Percentiles rank a stretch among this genome's conserved stretches.
Conservation (phyloP, 2,329 filamentous ascomycete genomes). For the Penicillium sp. region DNA sequence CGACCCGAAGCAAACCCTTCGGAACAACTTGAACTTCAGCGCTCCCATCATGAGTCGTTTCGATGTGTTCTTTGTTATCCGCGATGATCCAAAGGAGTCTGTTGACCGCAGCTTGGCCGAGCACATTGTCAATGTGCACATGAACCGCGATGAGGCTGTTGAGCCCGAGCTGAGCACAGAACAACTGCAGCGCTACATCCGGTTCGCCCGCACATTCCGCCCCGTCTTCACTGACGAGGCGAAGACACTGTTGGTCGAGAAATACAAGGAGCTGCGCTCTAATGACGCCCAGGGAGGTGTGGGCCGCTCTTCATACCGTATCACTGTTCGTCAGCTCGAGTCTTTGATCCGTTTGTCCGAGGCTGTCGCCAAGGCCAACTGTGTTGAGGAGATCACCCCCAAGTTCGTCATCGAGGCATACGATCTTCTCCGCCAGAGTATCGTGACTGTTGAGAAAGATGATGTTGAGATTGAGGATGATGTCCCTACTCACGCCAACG, state of each 20-base stretch:
- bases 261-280: constrained; percentile 91
- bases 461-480: constrained; percentile 92
- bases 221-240: constrained; percentile 89
- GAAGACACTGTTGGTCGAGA: constrained; percentile 77
- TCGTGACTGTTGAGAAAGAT: constrained; percentile 97
- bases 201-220: constrained; percentile 90
- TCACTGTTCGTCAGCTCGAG: constrained; percentile 94
- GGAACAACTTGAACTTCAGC: constrained; percentile 97
- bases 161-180: constrained; percentile 94
- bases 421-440: constrained; percentile 86
- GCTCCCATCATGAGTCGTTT: constrained; percentile 99
- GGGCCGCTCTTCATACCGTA: constrained; percentile 92
- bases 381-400: constrained; percentile 81
- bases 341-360: constrained; percentile 93
- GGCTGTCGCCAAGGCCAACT: constrained; percentile 98
- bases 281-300: constrained; percentile 94
- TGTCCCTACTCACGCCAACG: constrained; percentile 51
- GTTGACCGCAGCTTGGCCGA: constrained; percentile 88
- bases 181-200: constrained; percentile 93
- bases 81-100: constrained; percentile 92
- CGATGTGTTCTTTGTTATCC: constrained; percentile 95
- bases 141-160: constrained; percentile 85
- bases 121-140: constrained; percentile 93
- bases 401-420: constrained; percentile 89
- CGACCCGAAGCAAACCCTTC: constrained; percentile 89